Base-by-base conservation (phyloP, 140 eudicot genomes). In the Erigeron philadelphicus region DNA sequence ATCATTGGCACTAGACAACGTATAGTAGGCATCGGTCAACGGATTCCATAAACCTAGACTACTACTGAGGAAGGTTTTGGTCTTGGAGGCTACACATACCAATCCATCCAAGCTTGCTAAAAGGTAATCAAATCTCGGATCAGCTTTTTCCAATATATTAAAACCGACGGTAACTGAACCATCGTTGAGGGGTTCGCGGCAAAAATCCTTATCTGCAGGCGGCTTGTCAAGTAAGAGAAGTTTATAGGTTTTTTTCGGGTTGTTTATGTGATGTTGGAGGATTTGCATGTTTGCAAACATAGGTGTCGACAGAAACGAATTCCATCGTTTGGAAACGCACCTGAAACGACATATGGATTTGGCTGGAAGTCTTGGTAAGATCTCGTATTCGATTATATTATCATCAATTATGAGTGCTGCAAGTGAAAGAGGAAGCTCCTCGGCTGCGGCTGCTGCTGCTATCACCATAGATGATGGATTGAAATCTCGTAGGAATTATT, bases 51-150 rank as follows among this genome's bases (percentile, higher is more conserved):
- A 21, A 21, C 1, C 25, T 21, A 21, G 25, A n/a, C 1, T 21
- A 21, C 25, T 21, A 21, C 8, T 0, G 10, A 0, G 6, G 2
- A 17, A 5, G 10, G 38, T 31, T 31, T 31, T 3, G 38, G 38
- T 31, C 38, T 21, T 21, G 25, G 38, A 31, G 38, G 63, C 17
- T 49, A 49, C 55, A 49, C 55, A 49, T 49, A 49, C 3, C 59
- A 53, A 53, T 53, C 64, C 64, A 58, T 58, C 64, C 64, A 58
- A 58, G 25, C 41, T 58, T 58, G 15, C 64, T 9, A 58, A n/a
- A 23, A 58, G 11, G n/a, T 3, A 11, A 6, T 19, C 41, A 23
- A 1, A 1, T 1, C 7, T 58, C 4, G 35, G 40, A 57, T 57
- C 41, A 1, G 12, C 40, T 57, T 5, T 11, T 31, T 31, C 38